A percentile compares a stretch with the other conserved stretches of the same genome.
Conservation (phyloP, 805 yeast species). For the Cyberlindnera subsufficiens region DNA sequence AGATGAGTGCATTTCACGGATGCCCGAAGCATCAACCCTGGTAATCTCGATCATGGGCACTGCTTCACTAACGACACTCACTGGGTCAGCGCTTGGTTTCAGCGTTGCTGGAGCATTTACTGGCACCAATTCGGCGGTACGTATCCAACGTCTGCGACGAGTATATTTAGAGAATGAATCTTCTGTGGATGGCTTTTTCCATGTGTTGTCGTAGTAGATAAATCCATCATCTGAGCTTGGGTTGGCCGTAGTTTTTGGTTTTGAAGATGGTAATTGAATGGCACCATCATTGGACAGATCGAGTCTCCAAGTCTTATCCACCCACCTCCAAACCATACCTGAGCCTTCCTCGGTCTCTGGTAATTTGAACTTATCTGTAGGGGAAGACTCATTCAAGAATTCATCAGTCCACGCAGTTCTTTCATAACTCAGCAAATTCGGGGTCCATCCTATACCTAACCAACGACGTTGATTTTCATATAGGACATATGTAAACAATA, state of each 20-base stretch:
- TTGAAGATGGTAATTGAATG: constrained; percentile 59
- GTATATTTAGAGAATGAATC: constrained; percentile 89
- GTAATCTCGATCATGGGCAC: constrained; percentile 17
- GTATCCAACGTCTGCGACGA: constrained; percentile 90
- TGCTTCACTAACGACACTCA: constrained; percentile 3
- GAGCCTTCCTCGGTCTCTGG: constrained; percentile 68
- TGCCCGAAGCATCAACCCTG: constrained; percentile 19
- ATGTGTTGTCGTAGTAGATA: constrained; percentile 85
- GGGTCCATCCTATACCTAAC: constrained; percentile 98
- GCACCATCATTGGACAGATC: constrained; percentile 89
- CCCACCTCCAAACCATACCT: constrained; percentile 91
- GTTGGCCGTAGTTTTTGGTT: constrained; percentile 48
- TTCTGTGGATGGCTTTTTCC: constrained; percentile 88
- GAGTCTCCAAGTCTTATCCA: constrained; percentile 85
- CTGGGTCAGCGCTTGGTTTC: constrained; percentile 2
- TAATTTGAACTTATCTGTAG: constrained; percentile 71
- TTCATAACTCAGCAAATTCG: constrained; percentile 85
- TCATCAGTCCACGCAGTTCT: constrained; percentile 98
- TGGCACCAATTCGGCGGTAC: constrained; percentile 81
- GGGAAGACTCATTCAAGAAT: constrained; percentile 76
- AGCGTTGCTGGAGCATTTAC: constrained; percentile 14
- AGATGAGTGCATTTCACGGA: constrained; percentile 2
- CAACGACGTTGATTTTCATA: constrained; percentile 95
- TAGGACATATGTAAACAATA: constrained; percentile 83
- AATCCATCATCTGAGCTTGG: constrained; percentile 82